These are phyloP conservation scores for Chaetomium fimeti DNA, from an alignment of 495 filamentous ascomycete genomes.

Conservation along the genomic window DNA sequence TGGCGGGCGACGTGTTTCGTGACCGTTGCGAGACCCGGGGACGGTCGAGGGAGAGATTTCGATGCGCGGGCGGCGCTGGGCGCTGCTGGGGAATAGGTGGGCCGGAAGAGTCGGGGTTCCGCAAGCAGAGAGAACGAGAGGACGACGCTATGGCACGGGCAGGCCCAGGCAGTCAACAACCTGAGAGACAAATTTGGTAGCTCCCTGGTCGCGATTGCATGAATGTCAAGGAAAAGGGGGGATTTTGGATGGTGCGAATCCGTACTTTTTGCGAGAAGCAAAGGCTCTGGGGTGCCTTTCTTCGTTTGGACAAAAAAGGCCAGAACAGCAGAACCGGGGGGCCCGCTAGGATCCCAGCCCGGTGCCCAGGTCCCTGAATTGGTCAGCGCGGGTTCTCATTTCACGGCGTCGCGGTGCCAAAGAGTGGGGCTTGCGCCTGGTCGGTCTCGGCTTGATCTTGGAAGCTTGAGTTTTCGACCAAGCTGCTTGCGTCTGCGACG, in stretches of 20 bases:
- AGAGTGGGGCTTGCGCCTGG: conserved; percentile 20
- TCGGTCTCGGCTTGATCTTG: conserved; percentile 13
- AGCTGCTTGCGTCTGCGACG: conserved; percentile 4
- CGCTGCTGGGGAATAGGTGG: conserved; percentile 13
- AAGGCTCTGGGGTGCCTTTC: not conserved
- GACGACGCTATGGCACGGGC: conserved; percentile 13
- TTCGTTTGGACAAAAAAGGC: conserved; percentile 17
- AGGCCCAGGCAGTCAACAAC: conserved; percentile 6
- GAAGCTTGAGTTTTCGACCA: conserved; percentile 7
- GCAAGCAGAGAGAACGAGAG: conserved; percentile 18
- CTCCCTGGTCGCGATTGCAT: conserved; percentile 13
- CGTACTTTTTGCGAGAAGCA: not conserved
- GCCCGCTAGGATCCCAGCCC: conserved; percentile 16
- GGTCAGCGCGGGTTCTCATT: conserved; percentile 30
- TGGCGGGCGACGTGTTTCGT: not conserved
- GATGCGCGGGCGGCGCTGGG: conserved; percentile 18
- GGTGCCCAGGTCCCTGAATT: conserved; percentile 38
- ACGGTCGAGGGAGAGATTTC: conserved; percentile 27
- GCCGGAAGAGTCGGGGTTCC: conserved; percentile 27
- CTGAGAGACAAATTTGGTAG: conserved; percentile 6
- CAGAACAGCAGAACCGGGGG: conserved; percentile 20
- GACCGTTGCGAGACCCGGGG: conserved; percentile 1
- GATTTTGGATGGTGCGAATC: not conserved
- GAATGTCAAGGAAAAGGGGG: conserved; percentile 8
- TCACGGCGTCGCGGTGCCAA: conserved; percentile 30